Conservation (phyloP, 805 yeast species). For the Priceomyces haplophilus region DNA sequence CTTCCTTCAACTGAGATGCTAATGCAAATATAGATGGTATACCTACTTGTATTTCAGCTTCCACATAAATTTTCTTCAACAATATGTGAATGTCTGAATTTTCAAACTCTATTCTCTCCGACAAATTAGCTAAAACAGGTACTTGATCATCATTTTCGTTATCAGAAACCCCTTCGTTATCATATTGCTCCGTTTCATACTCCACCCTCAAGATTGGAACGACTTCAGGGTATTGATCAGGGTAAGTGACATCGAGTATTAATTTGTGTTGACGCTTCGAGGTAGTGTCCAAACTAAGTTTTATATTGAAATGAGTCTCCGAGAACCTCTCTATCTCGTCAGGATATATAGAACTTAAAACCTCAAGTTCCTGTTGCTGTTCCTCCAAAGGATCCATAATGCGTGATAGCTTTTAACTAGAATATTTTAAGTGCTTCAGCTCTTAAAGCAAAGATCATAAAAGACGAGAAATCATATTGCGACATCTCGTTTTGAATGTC, state of each 20-base stretch:
- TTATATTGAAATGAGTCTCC: conserved; percentile 53
- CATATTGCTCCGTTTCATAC: conserved; percentile 16
- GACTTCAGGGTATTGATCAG: conserved; percentile 78
- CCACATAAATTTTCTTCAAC: conserved; percentile 43
- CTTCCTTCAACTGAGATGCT: conserved; percentile 73
- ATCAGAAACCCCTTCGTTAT: conserved; percentile 36
- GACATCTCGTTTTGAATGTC: conserved; percentile 1
- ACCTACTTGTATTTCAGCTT: conserved; percentile 78
- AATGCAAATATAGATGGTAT: conserved; percentile 89
- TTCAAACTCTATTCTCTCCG: conserved; percentile 58
- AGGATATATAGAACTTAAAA: conserved; percentile 87
- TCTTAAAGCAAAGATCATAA: background rate
- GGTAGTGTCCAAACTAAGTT: conserved; percentile 63
- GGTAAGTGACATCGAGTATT: conserved; percentile 62
- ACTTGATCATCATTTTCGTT: conserved; percentile 44
- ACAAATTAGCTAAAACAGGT: conserved; percentile 46
- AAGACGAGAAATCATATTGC: background rate
- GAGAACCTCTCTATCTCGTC: conserved; percentile 65
- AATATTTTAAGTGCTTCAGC: no score
- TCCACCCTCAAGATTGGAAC: conserved; percentile 56
- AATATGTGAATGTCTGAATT: conserved; percentile 43
- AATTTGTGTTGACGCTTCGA: conserved; percentile 58
- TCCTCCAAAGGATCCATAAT: conserved; percentile 80
- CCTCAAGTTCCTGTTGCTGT: conserved; percentile 86
- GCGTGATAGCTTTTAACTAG: no score